Evolutionary conservation across 169 alveolate species (phyloP).

Genomic region (Toxoplasma gondii): DNA sequence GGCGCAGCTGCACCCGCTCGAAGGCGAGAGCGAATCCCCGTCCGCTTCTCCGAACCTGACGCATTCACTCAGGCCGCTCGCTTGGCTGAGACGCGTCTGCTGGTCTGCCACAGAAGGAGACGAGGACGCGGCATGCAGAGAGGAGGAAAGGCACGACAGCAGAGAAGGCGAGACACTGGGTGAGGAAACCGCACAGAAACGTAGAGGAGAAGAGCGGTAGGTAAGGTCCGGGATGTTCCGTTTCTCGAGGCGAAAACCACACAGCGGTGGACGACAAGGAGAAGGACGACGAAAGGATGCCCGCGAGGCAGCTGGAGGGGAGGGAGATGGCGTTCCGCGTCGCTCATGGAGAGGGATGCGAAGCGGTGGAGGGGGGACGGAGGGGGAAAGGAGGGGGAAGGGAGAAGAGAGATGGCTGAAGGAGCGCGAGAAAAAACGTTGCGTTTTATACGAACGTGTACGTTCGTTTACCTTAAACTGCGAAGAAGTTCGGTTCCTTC

Average conservation of each 20-base stretch:
- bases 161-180: not conserved
- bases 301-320: no score
- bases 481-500: no score
- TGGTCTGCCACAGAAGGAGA: not conserved
- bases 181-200: no score
- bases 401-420: not conserved
- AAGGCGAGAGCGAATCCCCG: not conserved
- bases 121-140: not conserved
- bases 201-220: no score
- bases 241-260: no score
- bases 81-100: not conserved
- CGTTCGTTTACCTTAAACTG: no score
- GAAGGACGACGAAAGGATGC: no score
- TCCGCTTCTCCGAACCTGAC: not conserved
- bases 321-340: no score
- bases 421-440: not conserved
- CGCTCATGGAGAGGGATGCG: not conserved
- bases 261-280: no score
- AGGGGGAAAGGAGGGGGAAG: not conserved
- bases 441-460: not conserved
- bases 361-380: not conserved
- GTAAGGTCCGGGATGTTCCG: no score
- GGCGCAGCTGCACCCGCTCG: conserved; percentile 7
- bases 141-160: not conserved
- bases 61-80: not conserved